phyloP scores from a whole-genome alignment of 2,329 filamentous ascomycete species.

The Colletotrichum lindemuthianum region DNA sequence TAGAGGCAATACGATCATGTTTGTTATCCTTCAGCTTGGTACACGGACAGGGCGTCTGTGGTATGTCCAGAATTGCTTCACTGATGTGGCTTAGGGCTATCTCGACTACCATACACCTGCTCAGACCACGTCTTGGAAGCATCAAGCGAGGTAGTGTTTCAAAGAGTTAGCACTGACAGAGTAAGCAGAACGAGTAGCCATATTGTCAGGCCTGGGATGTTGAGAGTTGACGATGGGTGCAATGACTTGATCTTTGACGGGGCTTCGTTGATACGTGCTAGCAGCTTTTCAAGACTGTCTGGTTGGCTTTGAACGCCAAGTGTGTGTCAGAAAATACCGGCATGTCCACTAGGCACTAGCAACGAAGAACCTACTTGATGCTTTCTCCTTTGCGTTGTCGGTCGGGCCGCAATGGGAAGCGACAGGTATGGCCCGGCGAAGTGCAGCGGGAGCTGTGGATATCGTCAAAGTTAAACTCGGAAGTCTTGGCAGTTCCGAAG shows the following conservation, averaged over 20 bases:
- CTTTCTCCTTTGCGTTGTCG: conserved; percentile 39
- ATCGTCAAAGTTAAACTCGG: too few species aligned
- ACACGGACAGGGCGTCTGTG: conserved; percentile 1
- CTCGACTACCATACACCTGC: too few species aligned
- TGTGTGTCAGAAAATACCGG: too few species aligned
- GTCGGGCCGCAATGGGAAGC: background rate
- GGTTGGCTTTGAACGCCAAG: conserved; percentile 19
- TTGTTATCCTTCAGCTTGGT: background rate
- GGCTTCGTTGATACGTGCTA: conserved; percentile 41
- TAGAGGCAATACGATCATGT: conserved; percentile 34
- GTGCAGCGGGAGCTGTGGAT: conserved; percentile 3
- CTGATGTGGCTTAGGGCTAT: too few species aligned
- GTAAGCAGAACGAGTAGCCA: too few species aligned
- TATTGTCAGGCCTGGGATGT: too few species aligned
- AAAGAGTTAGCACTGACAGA: too few species aligned
- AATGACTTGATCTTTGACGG: conserved; percentile 37
- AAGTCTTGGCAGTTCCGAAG: too few species aligned
- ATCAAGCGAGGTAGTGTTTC: too few species aligned
- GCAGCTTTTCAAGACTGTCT: conserved; percentile 42
- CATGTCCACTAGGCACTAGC: too few species aligned
- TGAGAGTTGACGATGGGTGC: background rate
- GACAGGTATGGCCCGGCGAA: background rate
- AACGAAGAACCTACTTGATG: too few species aligned
- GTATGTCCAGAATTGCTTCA: background rate
- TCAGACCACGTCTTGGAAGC: too few species aligned